Conservation (phyloP, 306 rosid genomes). For the Cucurbita argyrosperma region DNA sequence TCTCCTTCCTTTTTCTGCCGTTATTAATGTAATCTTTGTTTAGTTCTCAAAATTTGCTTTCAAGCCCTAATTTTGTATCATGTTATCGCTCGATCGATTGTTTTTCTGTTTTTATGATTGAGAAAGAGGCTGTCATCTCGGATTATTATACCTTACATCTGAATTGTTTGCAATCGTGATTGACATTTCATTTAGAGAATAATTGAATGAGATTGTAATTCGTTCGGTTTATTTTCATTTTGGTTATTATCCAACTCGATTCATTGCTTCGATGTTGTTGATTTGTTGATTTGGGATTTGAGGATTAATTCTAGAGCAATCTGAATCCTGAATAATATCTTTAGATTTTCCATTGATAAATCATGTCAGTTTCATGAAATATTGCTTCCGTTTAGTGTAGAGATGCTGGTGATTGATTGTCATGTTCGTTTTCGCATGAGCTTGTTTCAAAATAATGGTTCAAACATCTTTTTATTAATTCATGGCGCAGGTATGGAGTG, state of each 20-base stretch:
- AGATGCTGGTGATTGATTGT: neutral
- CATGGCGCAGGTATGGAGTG: slow-evolving; percentile 59
- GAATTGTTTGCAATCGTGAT: neutral
- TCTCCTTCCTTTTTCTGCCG: neutral
- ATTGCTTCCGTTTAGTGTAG: neutral
- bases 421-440: neutral
- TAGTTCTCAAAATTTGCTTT: neutral
- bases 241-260: neutral
- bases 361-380: neutral
- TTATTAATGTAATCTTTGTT: neutral
- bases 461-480: neutral
- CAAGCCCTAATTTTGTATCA: neutral
- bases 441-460: neutral
- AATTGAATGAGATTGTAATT: neutral
- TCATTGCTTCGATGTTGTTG: neutral
- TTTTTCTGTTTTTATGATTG: neutral
- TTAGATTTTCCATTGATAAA: neutral
- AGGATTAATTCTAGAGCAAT: neutral
- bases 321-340: neutral
- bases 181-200: neutral
- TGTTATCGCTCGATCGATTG: neutral
- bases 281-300: neutral
- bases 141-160: neutral
- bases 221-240: neutral
- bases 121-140: neutral